Conservation (phyloP, 176 grass and related monocot species). For the Typha latifolia region DNA sequence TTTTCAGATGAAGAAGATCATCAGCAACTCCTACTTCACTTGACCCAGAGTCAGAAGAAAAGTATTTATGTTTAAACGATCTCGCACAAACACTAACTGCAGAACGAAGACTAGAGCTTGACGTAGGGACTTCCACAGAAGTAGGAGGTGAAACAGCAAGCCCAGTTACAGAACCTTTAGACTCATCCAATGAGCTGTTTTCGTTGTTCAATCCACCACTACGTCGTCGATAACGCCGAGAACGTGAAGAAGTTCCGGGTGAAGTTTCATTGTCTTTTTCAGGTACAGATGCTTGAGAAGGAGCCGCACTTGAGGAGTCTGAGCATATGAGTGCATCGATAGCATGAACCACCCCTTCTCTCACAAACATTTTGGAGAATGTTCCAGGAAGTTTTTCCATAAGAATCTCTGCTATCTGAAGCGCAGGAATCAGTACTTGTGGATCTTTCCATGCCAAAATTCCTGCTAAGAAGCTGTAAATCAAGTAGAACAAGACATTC, state of each 20-base stretch:
- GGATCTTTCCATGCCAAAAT: conserved; percentile 89
- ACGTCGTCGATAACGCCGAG: conserved; percentile 50
- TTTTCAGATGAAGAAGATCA: conserved; percentile 52
- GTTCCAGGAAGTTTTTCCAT: conserved; percentile 83
- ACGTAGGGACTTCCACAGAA: conserved; percentile 25
- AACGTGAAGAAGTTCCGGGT: conserved; percentile 42
- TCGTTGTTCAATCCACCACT: conserved; percentile 28
- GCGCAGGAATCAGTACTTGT: conserved; percentile 68
- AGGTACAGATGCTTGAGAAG: conserved; percentile 26
- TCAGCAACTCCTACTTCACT: conserved; percentile 60
- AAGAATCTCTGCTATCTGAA: conserved; percentile 77
- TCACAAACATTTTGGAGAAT: conserved; percentile 82
- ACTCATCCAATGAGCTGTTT: conserved; percentile 36
- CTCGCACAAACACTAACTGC: conserved; percentile 59
- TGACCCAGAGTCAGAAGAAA: conserved; percentile 43
- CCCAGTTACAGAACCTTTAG: conserved; percentile 34
- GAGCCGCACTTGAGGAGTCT: conserved; percentile 28
- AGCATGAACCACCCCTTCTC: conserved; percentile 92
- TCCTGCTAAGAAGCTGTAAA: conserved; percentile 75
- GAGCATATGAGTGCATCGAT: conserved; percentile 55
- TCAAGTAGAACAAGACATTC: background rate
- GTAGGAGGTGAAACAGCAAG: conserved; percentile 20
- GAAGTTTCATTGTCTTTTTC: conserved; percentile 35
- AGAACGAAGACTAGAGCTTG: conserved; percentile 41
- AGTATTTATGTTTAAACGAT: conserved; percentile 76